Base-by-base conservation (phyloP, 441 rosid genomes). In the Adansonia madagascariensis region DNA sequence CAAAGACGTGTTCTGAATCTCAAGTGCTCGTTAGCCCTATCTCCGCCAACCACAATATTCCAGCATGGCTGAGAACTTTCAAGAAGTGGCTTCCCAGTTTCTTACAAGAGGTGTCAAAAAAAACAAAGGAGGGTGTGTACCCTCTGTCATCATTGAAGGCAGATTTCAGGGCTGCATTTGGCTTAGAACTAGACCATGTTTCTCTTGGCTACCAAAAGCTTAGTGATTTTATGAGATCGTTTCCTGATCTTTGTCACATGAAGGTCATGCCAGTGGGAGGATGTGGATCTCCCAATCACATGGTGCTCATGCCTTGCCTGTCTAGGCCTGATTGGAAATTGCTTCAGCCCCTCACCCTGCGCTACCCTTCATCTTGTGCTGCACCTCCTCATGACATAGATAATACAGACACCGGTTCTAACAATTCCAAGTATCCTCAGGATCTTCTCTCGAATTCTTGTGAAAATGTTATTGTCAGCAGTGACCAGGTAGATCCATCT, bases 111-210 rank as follows among this genome's bases (percentile, higher is more conserved):
- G 74, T 73, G 64, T 80, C 91, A 64, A 77, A 53, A 71, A 77
- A 27, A 75, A 72, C 55, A 65, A 77, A 77, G 61, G 89, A 75
- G 64, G 86, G 55, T 62, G 86, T 80, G 73, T 94, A 92, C 85
- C 91, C 98, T 74, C 91, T 94, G 17, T 92, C 98, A 57, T 94
- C 97, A 62, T 87, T 92, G 68, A 94, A 94, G 87, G 84, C 89
- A 31, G 98, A 94, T 83, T 94, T 92, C 85, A 89, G 86, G 73
- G 78, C 86, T 80, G 77, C 80, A 50, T 94, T 83, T 82, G 89
- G 89, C 75, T 80, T 85, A 59, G 95, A 92, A 39, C 63, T 94
- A 70, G 92, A 92, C 73, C 98, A 94, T 71, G 81, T 83, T 76
- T 88, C 96, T 82, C 86, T 94, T 53, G 98, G 97, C 60, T 92